A percentile compares a stretch with the other conserved stretches of the same genome.
phyloP scores from a whole-genome alignment of 306 rosid genomes.

The Begonia fuchsioides region DNA sequence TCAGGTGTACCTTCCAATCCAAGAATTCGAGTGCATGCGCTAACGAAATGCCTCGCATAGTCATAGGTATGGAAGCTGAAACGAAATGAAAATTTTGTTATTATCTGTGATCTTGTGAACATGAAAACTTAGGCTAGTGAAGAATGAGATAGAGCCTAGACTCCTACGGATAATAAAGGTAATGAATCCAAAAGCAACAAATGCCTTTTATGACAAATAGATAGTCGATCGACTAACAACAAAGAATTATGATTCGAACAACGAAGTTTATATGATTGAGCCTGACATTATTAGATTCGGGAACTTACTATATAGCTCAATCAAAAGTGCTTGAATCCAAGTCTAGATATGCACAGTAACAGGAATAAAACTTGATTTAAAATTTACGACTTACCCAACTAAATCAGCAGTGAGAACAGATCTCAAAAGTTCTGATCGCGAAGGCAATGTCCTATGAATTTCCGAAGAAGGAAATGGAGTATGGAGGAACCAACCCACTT shows the following conservation, averaged over 20 bases:
- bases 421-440: conserved; percentile 71
- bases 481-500: conserved; percentile 99
- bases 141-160: no score
- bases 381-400: conserved; percentile 55
- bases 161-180: no score
- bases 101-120: no score
- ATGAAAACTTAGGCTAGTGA: no score
- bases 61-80: conserved; percentile 91
- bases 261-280: no score
- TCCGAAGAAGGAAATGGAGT: conserved; percentile 99
- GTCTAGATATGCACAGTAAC: not conserved
- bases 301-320: no score
- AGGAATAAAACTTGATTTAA: not conserved
- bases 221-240: no score
- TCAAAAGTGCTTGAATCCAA: no score
- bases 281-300: no score
- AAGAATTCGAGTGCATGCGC: conserved; percentile 95
- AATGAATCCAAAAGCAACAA: no score
- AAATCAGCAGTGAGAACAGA: conserved; percentile 92
- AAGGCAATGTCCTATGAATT: conserved; percentile 85
- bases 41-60: conserved; percentile 94
- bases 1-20: conserved; percentile 95
- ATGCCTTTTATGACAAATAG: no score
- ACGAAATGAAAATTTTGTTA: conserved; percentile 5
- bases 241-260: no score